Evolutionary conservation across 495 filamentous ascomycete genomes (phyloP).

Genomic region (Tuber indicum): DNA sequence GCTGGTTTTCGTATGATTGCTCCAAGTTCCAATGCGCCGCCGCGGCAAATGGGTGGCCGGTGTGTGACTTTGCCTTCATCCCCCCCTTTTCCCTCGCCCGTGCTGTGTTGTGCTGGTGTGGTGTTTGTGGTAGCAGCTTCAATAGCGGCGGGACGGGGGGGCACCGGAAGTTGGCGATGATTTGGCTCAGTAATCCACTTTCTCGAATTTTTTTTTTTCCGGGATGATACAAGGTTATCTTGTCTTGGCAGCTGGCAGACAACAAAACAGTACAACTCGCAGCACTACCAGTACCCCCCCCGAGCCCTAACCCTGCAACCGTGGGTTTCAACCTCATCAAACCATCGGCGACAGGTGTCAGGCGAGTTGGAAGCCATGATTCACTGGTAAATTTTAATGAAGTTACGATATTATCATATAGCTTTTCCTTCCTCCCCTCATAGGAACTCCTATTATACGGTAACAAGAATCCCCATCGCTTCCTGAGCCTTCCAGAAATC

Average conservation of each 20-base stretch:
- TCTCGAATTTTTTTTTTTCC: neutral
- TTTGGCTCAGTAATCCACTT: neutral
- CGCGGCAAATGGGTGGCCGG: slow-evolving; percentile 29
- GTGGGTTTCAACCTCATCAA: neutral
- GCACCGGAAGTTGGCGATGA: neutral
- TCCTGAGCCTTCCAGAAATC: neutral
- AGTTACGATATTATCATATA: neutral
- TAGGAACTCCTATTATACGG: neutral
- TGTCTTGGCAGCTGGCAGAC: neutral
- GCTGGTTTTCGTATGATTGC: slow-evolving; percentile 77
- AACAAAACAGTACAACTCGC: neutral
- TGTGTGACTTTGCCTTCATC: neutral
- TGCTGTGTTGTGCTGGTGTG: neutral
- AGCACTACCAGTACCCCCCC: neutral
- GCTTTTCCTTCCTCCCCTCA: neutral
- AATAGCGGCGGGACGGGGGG: neutral
- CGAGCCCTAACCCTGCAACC: neutral
- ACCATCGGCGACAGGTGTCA: neutral
- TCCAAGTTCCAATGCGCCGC: slow-evolving; percentile 70
- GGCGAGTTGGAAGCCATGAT: neutral
- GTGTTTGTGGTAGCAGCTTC: neutral
- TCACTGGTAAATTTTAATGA: neutral
- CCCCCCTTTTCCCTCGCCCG: neutral
- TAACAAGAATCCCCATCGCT: neutral
- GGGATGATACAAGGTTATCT: neutral